Evolutionary conservation across 176 grass and related monocot genomes (phyloP), one percentile per base, ranked within the genome.

Genomic region (Carex pumila): DNA sequence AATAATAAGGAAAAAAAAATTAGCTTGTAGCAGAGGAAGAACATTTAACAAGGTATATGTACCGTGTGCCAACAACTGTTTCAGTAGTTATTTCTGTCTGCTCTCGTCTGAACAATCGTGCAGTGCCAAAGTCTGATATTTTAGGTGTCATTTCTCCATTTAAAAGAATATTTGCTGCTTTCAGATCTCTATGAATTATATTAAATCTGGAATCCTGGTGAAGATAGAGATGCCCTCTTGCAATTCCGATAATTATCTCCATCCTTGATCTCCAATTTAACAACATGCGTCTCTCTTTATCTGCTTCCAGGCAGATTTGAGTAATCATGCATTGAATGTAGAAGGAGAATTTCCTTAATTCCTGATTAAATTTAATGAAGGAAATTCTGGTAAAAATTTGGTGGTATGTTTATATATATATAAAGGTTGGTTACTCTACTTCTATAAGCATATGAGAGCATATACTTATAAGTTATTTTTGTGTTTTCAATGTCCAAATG

Each of bases 81-180:
- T 18, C 49, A 0, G 90, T 94, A 53, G 82, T 54, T 7, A 77
- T 84, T 9, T 94, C 88, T 2, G 54, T 58, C 3, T 39, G 80
- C 6, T 82, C 6, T 82, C 70, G 7, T 45, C n/a, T 85, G 69
- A 94, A 90, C 3, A 43, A n/a, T 43, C 57, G 85, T 10, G 88
- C 89, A 14, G 82, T 90, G 22, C 92, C 90, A 0, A 94, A 94
- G 32, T 94, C 88, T 0, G 92, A 94, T 58, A 94, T 88, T 86
- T 94, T 94, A 29, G 92, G 89, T 21, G 85, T 88, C 90, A 92
- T 94, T 2, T 88, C 57, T 12, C 1, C 12, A 50, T 90, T 81
- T 39, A 94, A 88, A 57, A 94, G 92, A 5, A 90, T 89, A 18
- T 94, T 94, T 7, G 89, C 90, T 0, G 90, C 87, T 84, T 94